Evolutionary conservation across 768 basidiomycete species (phyloP).

Genomic region (Sarcomyxa edulis): DNA sequence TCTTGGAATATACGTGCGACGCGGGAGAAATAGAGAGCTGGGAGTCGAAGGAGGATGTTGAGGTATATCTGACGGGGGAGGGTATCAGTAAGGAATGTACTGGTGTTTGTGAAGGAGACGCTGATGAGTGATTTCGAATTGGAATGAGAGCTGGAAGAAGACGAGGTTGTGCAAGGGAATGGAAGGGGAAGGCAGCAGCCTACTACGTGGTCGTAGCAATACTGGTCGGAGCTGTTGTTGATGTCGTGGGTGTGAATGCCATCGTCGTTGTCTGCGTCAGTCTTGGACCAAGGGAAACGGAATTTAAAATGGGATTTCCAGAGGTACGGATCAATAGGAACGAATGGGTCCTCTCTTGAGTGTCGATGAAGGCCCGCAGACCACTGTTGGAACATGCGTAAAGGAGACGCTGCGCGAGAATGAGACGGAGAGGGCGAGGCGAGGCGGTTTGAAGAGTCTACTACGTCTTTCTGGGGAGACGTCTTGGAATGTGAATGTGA

Average conservation of each 20-base stretch:
- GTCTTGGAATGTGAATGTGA: too few relatives aligned
- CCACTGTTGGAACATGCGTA: constrained; percentile 53
- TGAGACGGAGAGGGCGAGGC: constrained; percentile 43
- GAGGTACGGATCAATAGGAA: constrained; percentile 53
- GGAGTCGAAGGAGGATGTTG: constrained; percentile 59
- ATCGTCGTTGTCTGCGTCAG: neutral
- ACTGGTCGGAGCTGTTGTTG: neutral
- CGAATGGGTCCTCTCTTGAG: constrained; percentile 47
- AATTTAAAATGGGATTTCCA: constrained; percentile 21
- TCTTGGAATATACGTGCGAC: constrained; percentile 75
- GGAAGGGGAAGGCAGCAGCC: constrained; percentile 1
- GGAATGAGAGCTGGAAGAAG: neutral
- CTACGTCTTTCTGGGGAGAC: constrained; percentile 9
- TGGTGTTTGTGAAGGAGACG: constrained; percentile 4
- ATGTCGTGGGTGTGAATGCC: neutral
- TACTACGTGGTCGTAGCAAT: neutral
- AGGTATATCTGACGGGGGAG: constrained; percentile 39
- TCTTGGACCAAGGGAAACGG: constrained; percentile 4
- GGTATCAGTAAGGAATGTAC: constrained; percentile 28
- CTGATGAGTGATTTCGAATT: neutral
- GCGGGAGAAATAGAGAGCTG: constrained; percentile 73
- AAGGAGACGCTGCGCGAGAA: constrained; percentile 53
- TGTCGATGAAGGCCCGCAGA: constrained; percentile 44
- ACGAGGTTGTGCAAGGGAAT: neutral
- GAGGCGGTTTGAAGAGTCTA: constrained; percentile 16